Evolutionary conservation across 1,284 basidiomycete species (phyloP).

Genomic region (Ceratobasidium sp.): DNA sequence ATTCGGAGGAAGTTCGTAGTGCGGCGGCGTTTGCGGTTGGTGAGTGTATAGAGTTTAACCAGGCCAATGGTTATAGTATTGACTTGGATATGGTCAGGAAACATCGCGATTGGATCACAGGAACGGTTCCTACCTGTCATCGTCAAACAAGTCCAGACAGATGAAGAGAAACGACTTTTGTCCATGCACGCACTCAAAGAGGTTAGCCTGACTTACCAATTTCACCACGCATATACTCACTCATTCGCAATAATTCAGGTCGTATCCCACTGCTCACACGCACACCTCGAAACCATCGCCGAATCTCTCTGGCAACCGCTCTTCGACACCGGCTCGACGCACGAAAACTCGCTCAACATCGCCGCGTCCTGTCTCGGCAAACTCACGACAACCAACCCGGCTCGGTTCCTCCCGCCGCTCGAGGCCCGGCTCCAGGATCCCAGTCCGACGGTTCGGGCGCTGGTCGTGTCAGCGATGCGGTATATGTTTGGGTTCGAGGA

Average conservation of each 20-base stretch:
- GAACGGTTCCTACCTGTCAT: slow-evolving; percentile 88
- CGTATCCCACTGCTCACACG: slow-evolving; percentile 88
- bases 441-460: slow-evolving; percentile 84
- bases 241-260: slow-evolving; percentile 66
- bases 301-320: slow-evolving; percentile 92
- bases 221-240: slow-evolving; percentile 16
- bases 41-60: slow-evolving; percentile 55
- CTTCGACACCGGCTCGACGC: slow-evolving; percentile 85
- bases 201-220: slow-evolving; percentile 59
- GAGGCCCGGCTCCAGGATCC: slow-evolving; percentile 82
- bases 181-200: slow-evolving; percentile 95
- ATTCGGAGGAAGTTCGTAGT: slow-evolving; percentile 86
- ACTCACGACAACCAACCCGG: slow-evolving; percentile 90
- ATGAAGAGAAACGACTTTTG: slow-evolving; percentile 82
- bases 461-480: slow-evolving; percentile 93
- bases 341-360: slow-evolving; percentile 93
- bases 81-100: slow-evolving; percentile 68
- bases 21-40: slow-evolving; percentile 94
- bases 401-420: slow-evolving; percentile 90
- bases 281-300: slow-evolving; percentile 86
- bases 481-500: slow-evolving; percentile 84
- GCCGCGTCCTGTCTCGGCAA: slow-evolving; percentile 97
- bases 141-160: slow-evolving; percentile 82
- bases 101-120: slow-evolving; percentile 93
- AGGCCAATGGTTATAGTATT: background rate